These are phyloP conservation scores for Solioccasus polychromus DNA, from an alignment of 768 basidiomycete genomes.

Conservation along the genomic window DNA sequence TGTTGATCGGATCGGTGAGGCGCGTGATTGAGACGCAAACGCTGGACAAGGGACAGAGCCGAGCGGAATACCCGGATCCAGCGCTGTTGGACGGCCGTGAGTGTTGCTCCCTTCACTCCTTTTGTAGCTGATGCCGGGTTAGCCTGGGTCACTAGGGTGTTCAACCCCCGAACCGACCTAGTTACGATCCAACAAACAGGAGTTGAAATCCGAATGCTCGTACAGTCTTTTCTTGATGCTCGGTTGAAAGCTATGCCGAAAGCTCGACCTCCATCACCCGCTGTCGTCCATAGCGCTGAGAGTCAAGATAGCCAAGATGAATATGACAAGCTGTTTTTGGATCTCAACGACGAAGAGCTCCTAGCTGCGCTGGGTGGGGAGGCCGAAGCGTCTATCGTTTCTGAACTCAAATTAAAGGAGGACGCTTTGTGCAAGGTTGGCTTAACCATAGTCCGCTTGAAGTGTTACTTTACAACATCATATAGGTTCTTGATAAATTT, in stretches of 20 bases:
- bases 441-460: neutral
- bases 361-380: slow-evolving; percentile 50
- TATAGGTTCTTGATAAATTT: slow-evolving; percentile 46
- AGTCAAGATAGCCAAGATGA: slow-evolving; percentile 79
- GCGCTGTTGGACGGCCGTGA: slow-evolving; percentile 53
- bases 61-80: slow-evolving; percentile 58
- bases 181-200: slow-evolving; percentile 41
- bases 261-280: slow-evolving; percentile 33
- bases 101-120: slow-evolving; percentile 17
- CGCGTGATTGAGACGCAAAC: slow-evolving; percentile 44
- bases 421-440: slow-evolving; percentile 49
- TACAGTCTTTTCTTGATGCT: slow-evolving; percentile 60
- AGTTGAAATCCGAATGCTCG: slow-evolving; percentile 52
- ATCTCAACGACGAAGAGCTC: slow-evolving; percentile 59
- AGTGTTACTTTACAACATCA: neutral
- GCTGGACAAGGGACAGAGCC: slow-evolving; percentile 36
- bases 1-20: slow-evolving; percentile 57
- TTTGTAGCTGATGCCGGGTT: slow-evolving; percentile 9
- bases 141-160: slow-evolving; percentile 60
- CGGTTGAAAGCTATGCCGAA: slow-evolving; percentile 47
- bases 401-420: slow-evolving; percentile 43
- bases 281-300: slow-evolving; percentile 29
- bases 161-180: slow-evolving; percentile 45
- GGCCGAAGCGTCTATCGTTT: slow-evolving; percentile 17
- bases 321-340: slow-evolving; percentile 57